Evolutionary conservation across 1,139 yeast genomes (phyloP).

Genomic region (Candida albicans): DNA sequence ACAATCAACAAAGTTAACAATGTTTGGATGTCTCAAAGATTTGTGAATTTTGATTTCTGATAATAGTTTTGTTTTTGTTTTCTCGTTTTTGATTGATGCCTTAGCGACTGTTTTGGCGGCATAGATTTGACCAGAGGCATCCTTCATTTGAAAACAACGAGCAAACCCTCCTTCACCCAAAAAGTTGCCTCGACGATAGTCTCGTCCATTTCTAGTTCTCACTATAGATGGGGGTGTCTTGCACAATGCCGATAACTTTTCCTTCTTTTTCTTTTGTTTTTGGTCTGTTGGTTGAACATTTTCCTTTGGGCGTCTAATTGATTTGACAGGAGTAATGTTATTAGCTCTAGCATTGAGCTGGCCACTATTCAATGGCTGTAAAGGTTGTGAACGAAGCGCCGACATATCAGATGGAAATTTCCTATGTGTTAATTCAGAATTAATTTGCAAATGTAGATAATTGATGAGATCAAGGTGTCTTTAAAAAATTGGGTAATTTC

Average conservation of each 20-base stretch:
- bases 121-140: slow-evolving; percentile 78
- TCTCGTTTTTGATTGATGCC: slow-evolving; percentile 86
- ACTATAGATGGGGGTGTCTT: slow-evolving; percentile 94
- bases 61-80: slow-evolving; percentile 83
- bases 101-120: slow-evolving; percentile 99
- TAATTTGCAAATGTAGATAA: not conserved
- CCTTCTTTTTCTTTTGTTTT: slow-evolving; percentile 64
- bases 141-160: slow-evolving; percentile 95
- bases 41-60: slow-evolving; percentile 96
- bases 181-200: slow-evolving; percentile 86
- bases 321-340: slow-evolving; percentile 45
- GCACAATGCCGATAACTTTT: slow-evolving; percentile 82
- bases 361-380: slow-evolving; percentile 49
- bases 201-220: slow-evolving; percentile 81
- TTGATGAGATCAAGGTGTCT: not conserved
- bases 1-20: slow-evolving; percentile 90
- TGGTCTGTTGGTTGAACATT: slow-evolving; percentile 19
- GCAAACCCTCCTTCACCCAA: slow-evolving; percentile 99
- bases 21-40: slow-evolving; percentile 82
- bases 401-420: slow-evolving; percentile 27
- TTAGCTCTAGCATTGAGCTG: slow-evolving; percentile 41
- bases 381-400: slow-evolving; percentile 41
- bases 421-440: not conserved
- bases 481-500: not conserved
- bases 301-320: slow-evolving; percentile 33